phyloP scores from a whole-genome alignment of 129 eudicot genomes.

The Mikania micrantha region DNA sequence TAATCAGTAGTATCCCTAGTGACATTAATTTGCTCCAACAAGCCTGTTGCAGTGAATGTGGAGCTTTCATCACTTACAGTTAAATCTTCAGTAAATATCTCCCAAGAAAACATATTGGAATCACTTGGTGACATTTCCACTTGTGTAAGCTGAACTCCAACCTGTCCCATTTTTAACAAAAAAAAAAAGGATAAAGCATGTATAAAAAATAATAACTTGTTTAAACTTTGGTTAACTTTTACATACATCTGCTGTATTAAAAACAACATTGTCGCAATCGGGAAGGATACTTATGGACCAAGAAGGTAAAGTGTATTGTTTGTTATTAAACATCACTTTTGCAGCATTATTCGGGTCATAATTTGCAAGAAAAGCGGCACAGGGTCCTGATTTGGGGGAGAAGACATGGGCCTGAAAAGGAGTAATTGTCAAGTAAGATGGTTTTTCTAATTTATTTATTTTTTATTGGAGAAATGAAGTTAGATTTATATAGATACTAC shows the following conservation, averaged over 20 bases:
- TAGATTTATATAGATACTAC: conserved; percentile 31
- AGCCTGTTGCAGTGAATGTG: conserved; percentile 48
- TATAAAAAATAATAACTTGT: background rate
- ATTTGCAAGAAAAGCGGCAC: conserved; percentile 93
- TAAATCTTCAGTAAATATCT: conserved; percentile 78
- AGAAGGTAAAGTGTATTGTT: conserved; percentile 80
- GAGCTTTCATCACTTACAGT: conserved; percentile 55
- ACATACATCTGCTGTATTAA: conserved; percentile 89
- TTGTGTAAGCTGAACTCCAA: conserved; percentile 72
- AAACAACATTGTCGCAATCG: conserved; percentile 69
- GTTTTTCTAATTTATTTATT: background rate
- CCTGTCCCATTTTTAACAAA: conserved; percentile 26
- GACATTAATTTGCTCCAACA: conserved; percentile 84
- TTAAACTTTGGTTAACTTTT: conserved; percentile 6
- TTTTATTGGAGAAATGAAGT: background rate
- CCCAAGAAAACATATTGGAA: conserved; percentile 67
- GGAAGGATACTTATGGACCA: conserved; percentile 98
- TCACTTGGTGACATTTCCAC: conserved; percentile 60
- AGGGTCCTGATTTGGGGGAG: conserved; percentile 56
- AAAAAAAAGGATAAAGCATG: background rate
- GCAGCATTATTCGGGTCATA: conserved; percentile 56
- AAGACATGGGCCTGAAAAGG: conserved; percentile 73
- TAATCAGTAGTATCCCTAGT: conserved; percentile 88
- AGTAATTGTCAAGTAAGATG: conserved; percentile 14
- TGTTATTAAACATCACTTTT: conserved; percentile 69